phyloP scores from a whole-genome alignment of 148 eudicot species.

The Fagopyrum tataricum region DNA sequence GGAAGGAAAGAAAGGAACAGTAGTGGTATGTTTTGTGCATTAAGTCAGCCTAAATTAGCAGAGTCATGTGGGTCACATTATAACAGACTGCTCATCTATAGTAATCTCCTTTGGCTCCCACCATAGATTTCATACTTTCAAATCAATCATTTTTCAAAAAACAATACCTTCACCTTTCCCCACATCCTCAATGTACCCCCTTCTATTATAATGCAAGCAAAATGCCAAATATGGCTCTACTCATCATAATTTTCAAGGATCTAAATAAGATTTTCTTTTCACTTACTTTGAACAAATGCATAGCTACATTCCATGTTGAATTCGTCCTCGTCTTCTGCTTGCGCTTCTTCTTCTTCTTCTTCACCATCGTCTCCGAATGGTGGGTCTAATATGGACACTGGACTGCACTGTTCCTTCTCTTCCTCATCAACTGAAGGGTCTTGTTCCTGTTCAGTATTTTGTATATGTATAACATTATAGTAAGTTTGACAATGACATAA shows the following conservation, averaged over 20 bases:
- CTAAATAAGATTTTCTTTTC: neutral
- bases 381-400: slow-evolving; percentile 78
- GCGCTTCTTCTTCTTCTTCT: slow-evolving; percentile 13
- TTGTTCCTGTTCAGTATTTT: slow-evolving; percentile 25
- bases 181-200: neutral
- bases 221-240: neutral
- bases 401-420: slow-evolving; percentile 85
- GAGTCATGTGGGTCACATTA: slow-evolving; percentile 10
- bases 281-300: slow-evolving; percentile 72
- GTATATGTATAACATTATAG: neutral
- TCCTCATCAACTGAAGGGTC: slow-evolving; percentile 35
- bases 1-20: slow-evolving; percentile 1
- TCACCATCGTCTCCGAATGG: slow-evolving; percentile 46
- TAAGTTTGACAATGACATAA: neutral
- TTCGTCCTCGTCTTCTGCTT: slow-evolving; percentile 23
- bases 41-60: slow-evolving; percentile 9
- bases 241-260: neutral
- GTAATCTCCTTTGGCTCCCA: slow-evolving; percentile 11
- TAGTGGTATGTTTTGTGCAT: slow-evolving; percentile 10
- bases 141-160: slow-evolving; percentile 8
- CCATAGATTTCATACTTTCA: slow-evolving; percentile 13
- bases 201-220: neutral
- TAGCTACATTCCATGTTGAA: slow-evolving; percentile 58
- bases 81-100: neutral
- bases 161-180: neutral